Evolutionary conservation across 1,284 basidiomycete genomes (phyloP), one percentile per base, ranked within the genome.

Genomic region (Coriolopsis trogii): DNA sequence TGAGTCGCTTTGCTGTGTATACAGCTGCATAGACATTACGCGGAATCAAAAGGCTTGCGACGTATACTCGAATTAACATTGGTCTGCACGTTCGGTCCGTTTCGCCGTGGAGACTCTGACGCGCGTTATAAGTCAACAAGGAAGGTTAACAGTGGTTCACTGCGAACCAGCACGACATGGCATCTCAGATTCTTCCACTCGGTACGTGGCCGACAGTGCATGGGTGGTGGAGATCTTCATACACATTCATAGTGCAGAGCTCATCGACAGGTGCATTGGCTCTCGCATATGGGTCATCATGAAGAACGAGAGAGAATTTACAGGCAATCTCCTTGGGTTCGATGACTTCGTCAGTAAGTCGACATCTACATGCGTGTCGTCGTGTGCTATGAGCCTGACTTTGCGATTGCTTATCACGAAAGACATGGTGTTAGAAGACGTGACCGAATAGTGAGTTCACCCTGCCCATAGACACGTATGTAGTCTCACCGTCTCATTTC

Each of bases 281-380:
- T 94, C 91, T 30, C 82, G 85, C 47, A 95, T 98, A 67, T 95
- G 93, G 92, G 95, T 98, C 62, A 85, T 98, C 70, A 96, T 95
- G 91, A 97, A 97, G 77, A 89, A 84, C 59, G 93, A 98, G 59
- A 87, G 93, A 47, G 95, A 98, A 74, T 97, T 97, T 73, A 92
- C 90, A 15, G 96, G 96, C n/a, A 98, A 87, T 3, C 76, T 99
- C 41, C 81, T 96, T 37, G 96, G 97, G 3, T 99, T 99, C 66
- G 97, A 99, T 70, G 96, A 99, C 74, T 99, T 96, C 70, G 96
- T 99, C 71, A 99, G 96, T 98, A 72, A 84, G 96, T 98, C n/a
- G n/a, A n/a, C n/a, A n/a, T n/a, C n/a, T n/a, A n/a, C n/a, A 41
- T 23, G 30, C 9, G 4, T 9, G 16, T 15, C 30, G 29, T 25